These are phyloP conservation scores for Geotrichum carabidarum DNA, from an alignment of 1,139 yeast genomes.

Conservation along the genomic window DNA sequence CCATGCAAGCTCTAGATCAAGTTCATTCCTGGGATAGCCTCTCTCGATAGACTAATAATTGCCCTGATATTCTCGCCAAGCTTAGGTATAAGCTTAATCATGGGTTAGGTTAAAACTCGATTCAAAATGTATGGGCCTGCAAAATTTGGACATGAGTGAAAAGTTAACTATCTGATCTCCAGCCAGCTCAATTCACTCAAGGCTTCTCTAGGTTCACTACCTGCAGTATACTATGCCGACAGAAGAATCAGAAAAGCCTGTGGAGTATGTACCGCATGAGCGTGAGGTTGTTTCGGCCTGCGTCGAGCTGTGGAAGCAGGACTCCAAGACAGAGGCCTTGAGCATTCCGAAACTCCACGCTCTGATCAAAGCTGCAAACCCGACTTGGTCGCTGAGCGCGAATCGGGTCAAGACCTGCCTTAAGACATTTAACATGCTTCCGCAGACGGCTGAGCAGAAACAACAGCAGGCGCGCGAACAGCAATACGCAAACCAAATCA, in stretches of 20 bases:
- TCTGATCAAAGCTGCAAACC: conserved; percentile 46
- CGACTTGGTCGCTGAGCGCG: conserved; percentile 11
- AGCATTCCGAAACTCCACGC: conserved; percentile 53
- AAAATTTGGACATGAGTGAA: no score
- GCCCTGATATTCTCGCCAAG: no score
- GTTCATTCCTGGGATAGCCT: no score
- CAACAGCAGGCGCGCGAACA: conserved; percentile 8
- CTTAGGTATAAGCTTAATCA: no score
- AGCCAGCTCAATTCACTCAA: no score
- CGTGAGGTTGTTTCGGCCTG: conserved; percentile 61
- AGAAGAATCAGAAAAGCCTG: background rate
- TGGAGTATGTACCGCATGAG: conserved; percentile 48
- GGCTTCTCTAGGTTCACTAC: no score
- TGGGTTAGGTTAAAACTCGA: no score
- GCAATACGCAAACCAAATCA: conserved; percentile 41
- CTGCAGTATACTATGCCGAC: background rate
- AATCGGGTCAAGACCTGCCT: conserved; percentile 12
- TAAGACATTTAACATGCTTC: conserved; percentile 24
- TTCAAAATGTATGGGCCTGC: no score
- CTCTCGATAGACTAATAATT: no score
- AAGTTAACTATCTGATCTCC: no score
- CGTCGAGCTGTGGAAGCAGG: conserved; percentile 61
- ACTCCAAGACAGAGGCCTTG: conserved; percentile 56
- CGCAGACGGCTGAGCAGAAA: conserved; percentile 9
- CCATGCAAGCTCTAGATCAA: no score